Conservation (phyloP, 1,284 basidiomycete genomes). For the Wallemia mellicola region DNA sequence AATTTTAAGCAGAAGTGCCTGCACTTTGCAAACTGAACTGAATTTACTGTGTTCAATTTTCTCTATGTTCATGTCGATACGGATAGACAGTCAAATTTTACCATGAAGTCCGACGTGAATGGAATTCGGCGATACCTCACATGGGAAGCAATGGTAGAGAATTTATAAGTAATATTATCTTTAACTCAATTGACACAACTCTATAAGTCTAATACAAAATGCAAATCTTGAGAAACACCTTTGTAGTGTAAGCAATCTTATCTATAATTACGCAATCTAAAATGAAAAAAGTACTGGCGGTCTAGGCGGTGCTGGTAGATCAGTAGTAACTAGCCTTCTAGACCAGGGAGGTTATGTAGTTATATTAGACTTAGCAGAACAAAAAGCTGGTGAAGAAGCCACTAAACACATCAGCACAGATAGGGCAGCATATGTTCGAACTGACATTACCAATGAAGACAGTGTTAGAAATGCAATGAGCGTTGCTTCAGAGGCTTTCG, state of each 20-base stretch:
- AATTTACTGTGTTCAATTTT: too few relatives aligned
- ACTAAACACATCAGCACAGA: background rate
- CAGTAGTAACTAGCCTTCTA: background rate
- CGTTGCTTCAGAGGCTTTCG: background rate
- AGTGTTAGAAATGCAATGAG: background rate
- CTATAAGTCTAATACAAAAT: background rate
- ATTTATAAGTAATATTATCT: background rate
- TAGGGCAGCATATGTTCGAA: background rate
- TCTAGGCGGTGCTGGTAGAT: background rate
- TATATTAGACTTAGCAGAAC: background rate
- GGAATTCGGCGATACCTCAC: too few relatives aligned
- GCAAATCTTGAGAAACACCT: background rate
- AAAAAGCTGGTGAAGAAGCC: background rate
- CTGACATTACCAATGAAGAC: background rate
- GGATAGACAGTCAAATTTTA: too few relatives aligned
- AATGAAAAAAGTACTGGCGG: background rate
- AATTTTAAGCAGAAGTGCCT: too few relatives aligned
- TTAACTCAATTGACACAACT: background rate
- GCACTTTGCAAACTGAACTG: too few relatives aligned
- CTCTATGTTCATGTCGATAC: too few relatives aligned
- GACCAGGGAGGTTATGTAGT: background rate
- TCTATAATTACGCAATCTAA: too few relatives aligned
- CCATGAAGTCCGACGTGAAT: too few relatives aligned
- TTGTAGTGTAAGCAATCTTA: background rate
- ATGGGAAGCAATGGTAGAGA: too few relatives aligned